phyloP scores from a whole-genome alignment of 164 flowering plant species.

The Echeveria elegans region DNA sequence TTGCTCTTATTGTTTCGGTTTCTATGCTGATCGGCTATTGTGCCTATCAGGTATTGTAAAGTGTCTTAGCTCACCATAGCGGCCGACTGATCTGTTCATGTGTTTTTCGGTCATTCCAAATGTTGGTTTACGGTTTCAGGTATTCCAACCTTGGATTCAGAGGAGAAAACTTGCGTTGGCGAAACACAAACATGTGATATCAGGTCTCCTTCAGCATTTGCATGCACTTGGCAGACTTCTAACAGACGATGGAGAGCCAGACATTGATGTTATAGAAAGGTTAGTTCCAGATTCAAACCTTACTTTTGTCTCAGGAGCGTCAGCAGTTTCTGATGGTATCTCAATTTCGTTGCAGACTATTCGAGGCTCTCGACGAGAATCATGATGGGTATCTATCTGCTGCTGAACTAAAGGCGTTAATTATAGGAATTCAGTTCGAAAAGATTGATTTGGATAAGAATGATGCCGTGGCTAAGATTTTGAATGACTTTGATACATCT shows the following conservation, averaged over 20 bases:
- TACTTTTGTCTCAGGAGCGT: background rate
- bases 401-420: slow-evolving; percentile 55
- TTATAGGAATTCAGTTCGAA: slow-evolving; percentile 57
- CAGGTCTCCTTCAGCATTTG: slow-evolving; percentile 49
- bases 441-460: slow-evolving; percentile 47
- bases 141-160: slow-evolving; percentile 82
- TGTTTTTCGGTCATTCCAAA: background rate
- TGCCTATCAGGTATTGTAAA: slow-evolving; percentile 61
- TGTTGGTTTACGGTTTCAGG: slow-evolving; percentile 24
- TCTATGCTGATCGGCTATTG: slow-evolving; percentile 57
- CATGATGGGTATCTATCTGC: slow-evolving; percentile 30
- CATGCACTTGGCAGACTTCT: slow-evolving; percentile 56
- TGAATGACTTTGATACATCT: slow-evolving; percentile 64
- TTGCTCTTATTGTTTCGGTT: slow-evolving; percentile 55
- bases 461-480: slow-evolving; percentile 48
- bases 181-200: slow-evolving; percentile 66
- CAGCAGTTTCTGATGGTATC: slow-evolving; percentile 5
- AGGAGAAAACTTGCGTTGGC: slow-evolving; percentile 54
- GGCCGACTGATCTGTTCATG: background rate
- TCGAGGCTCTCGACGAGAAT: slow-evolving; percentile 41
- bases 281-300: background rate
- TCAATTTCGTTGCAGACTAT: slow-evolving; percentile 38
- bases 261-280: slow-evolving; percentile 8
- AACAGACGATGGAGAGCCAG: slow-evolving; percentile 47
- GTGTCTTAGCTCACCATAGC: background rate